A percentile compares a stretch with the other conserved stretches of the same genome.
These are phyloP conservation scores for Scheffersomyces spartinae DNA, from an alignment of 805 yeast genomes.

Conservation along the genomic window DNA sequence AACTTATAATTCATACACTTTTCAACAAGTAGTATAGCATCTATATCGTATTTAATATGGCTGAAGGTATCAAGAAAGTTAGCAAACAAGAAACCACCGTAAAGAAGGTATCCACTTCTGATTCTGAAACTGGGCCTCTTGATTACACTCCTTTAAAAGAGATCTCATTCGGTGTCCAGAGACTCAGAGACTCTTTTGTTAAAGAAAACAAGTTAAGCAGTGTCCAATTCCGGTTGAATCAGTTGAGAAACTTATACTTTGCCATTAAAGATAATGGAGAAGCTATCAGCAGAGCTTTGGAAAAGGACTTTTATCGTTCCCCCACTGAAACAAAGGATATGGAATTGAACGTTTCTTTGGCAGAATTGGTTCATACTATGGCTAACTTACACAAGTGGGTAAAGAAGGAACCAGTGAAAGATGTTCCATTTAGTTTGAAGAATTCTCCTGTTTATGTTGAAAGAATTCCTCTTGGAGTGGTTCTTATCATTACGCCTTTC, in stretches of 20 bases:
- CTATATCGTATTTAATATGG: neutral
- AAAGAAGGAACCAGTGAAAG: slow-evolving; percentile 33
- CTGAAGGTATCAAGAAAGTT: neutral
- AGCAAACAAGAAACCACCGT: neutral
- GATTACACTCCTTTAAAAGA: slow-evolving; percentile 35
- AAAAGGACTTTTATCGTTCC: slow-evolving; percentile 57
- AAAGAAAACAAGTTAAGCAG: slow-evolving; percentile 35
- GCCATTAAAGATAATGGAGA: slow-evolving; percentile 49
- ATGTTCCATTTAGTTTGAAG: slow-evolving; percentile 22
- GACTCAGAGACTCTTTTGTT: slow-evolving; percentile 32
- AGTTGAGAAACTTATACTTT: slow-evolving; percentile 56
- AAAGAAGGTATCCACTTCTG: neutral
- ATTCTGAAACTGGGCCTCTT: slow-evolving; percentile 8
- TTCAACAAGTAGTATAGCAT: neutral
- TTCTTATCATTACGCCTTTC: slow-evolving; percentile 67
- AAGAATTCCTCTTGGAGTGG: slow-evolving; percentile 45
- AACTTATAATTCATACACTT: neutral
- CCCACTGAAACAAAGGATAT: slow-evolving; percentile 46
- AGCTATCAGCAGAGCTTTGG: slow-evolving; percentile 43
- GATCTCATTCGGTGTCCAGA: slow-evolving; percentile 36
- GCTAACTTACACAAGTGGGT: slow-evolving; percentile 50
- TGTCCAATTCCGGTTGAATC: slow-evolving; percentile 45
- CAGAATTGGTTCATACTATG: slow-evolving; percentile 51
- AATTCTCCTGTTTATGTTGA: slow-evolving; percentile 20
- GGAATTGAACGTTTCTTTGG: slow-evolving; percentile 41